A percentile compares a stretch with the other conserved stretches of the same genome.
These are phyloP conservation scores for Hypocreales sp. DNA, from an alignment of 2,329 filamentous ascomycete species.

Conservation along the genomic window DNA sequence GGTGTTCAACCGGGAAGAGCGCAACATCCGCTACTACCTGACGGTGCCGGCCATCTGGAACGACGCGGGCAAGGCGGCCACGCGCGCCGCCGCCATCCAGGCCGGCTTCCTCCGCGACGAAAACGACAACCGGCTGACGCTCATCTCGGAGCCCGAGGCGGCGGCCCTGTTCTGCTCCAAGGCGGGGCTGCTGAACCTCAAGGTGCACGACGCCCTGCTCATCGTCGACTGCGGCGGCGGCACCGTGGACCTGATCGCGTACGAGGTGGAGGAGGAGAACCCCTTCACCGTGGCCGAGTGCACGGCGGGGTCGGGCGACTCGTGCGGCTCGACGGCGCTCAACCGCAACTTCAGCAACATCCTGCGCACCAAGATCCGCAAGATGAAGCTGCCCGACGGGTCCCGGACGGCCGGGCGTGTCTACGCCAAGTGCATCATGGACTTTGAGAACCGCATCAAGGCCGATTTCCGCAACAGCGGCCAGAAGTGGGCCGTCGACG, in stretches of 20 bases:
- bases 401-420: constrained; percentile 96
- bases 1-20: constrained; percentile 94
- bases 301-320: constrained; percentile 92
- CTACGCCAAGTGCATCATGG: constrained; percentile 99
- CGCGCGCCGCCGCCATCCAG: constrained; percentile 87
- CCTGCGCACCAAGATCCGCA: constrained; percentile 88
- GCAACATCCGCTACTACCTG: constrained; percentile 94
- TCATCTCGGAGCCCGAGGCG: constrained; percentile 93
- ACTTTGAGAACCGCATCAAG: constrained; percentile 99
- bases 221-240: constrained; percentile 98
- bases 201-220: constrained; percentile 94
- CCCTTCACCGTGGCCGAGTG: constrained; percentile 96
- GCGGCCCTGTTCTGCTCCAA: constrained; percentile 97
- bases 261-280: constrained; percentile 95
- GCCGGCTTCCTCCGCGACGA: constrained; percentile 93
- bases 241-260: constrained; percentile 96
- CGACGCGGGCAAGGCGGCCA: constrained; percentile 94
- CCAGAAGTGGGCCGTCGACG: constrained; percentile 97
- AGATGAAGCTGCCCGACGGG: constrained; percentile 96
- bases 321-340: constrained; percentile 92
- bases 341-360: constrained; percentile 99
- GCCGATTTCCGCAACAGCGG: constrained; percentile 98
- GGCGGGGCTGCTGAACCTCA: constrained; percentile 86
- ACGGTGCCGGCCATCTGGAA: constrained; percentile 99
- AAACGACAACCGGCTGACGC: constrained; percentile 88